Conservation (phyloP, 768 basidiomycete genomes). For the Trametes cubensis region DNA sequence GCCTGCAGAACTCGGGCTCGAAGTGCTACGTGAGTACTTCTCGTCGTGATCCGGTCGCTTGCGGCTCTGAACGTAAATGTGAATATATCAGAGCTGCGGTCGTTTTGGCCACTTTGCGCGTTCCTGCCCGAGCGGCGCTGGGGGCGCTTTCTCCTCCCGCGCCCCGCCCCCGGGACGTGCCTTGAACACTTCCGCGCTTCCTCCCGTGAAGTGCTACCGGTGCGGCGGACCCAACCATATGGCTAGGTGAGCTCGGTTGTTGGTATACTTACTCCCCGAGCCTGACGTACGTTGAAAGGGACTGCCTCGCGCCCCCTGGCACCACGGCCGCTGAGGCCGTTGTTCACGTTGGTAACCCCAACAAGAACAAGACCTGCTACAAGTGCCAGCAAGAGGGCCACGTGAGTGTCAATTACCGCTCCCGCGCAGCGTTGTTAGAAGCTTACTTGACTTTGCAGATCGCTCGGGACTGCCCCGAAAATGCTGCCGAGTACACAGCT, state of each 20-base stretch:
- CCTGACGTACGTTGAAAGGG: slow-evolving; percentile 45
- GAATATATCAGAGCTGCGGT: slow-evolving; percentile 60
- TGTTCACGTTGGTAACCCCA: slow-evolving; percentile 50
- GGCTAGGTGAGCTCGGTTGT: slow-evolving; percentile 57
- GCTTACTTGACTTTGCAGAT: slow-evolving; percentile 28
- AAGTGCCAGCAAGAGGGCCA: slow-evolving; percentile 89
- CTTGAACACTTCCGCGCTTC: slow-evolving; percentile 74
- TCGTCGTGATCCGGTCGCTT: not conserved
- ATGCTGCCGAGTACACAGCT: slow-evolving; percentile 31
- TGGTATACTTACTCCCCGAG: slow-evolving; percentile 6
- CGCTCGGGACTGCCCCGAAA: slow-evolving; percentile 40
- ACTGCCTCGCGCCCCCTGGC: slow-evolving; percentile 78
- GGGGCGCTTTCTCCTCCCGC: slow-evolving; percentile 61
- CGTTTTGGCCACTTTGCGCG: slow-evolving; percentile 84
- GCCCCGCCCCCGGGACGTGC: slow-evolving; percentile 74
- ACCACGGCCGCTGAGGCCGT: slow-evolving; percentile 49
- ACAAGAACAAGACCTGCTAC: slow-evolving; percentile 81
- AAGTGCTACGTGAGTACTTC: slow-evolving; percentile 76
- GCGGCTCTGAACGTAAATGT: slow-evolving; percentile 1
- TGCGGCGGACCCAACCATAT: slow-evolving; percentile 90
- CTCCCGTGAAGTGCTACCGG: slow-evolving; percentile 86
- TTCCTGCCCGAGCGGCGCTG: slow-evolving; percentile 59
- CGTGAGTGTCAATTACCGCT: slow-evolving; percentile 48
- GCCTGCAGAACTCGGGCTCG: slow-evolving; percentile 67
- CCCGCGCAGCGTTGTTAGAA: not conserved